Evolutionary conservation across 257 asterid species (phyloP), one percentile per base, ranked within the genome.

Genomic region (Penstemon barbatus): DNA sequence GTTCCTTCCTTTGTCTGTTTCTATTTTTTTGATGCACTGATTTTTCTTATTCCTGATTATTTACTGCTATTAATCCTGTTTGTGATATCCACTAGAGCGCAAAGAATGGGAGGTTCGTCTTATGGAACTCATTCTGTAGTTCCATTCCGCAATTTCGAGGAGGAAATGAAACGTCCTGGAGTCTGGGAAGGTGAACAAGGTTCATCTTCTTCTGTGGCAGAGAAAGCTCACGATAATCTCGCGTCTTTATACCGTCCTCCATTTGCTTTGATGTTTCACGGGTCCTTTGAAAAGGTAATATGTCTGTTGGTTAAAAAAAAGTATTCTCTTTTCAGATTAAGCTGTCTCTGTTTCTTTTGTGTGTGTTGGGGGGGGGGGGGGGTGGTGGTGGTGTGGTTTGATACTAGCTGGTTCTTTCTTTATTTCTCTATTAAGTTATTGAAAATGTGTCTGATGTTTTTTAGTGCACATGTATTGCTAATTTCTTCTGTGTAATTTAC

Each of bases 221-320:
- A 82, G 63, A 82, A 70, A 70, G 53, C 93, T 69, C 93, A 76
- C 74, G 96, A 87, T 68, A 91, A 89, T 82, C 99, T 94, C 78
- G 99, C 99, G 63, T 87, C 97, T 71, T 72, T 94, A 51, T 94
- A 94, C 71, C 97, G 99, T 62, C 97, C 97, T 66, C 99, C 99
- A 71, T 91, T 89, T 78, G 89, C 82, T 68, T 82, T 94, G 79
- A 87, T 94, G 90, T 89, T 73, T 83, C 95, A 81, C 50, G 99
- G 97, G 53, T 57, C 97, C 41, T 94, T 94, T 76, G 97, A 91
- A 78, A 94, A 91, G 96, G 97, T 87, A 77, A 58, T 68, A 46
- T 40, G 48, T 70, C 41, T 65, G 61, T 52, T n/a, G 48, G 58
- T 70, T 65, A 40, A 18, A 41, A 41, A 68, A 51, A 66, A 25